Percentiles rank a stretch among this genome's conserved stretches.
Conservation (phyloP, 768 basidiomycete species). For the Tubosaeta brunneosetosa region DNA sequence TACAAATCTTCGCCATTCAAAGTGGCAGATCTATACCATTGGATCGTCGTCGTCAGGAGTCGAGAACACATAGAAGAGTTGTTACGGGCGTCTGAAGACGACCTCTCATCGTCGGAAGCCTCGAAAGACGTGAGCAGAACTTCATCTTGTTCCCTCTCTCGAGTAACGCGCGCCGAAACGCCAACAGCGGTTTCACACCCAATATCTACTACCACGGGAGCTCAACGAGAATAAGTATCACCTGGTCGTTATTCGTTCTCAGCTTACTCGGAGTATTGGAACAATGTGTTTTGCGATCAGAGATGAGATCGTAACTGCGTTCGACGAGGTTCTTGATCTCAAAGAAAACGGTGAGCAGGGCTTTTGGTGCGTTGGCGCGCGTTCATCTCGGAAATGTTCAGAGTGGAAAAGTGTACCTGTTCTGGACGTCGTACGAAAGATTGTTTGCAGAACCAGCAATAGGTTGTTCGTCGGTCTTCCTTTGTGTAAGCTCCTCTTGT, state of each 20-base stretch:
- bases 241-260: constrained; percentile 24
- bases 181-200: not conserved
- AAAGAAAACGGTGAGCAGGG: constrained; percentile 12
- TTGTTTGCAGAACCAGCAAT: constrained; percentile 8
- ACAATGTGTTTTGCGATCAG: constrained; percentile 36
- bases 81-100: constrained; percentile 34
- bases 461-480: constrained; percentile 14
- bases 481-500: constrained; percentile 5
- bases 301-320: constrained; percentile 41
- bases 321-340: constrained; percentile 31
- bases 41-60: constrained; percentile 37
- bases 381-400: not conserved
- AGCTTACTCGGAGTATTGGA: constrained; percentile 37
- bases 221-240: constrained; percentile 28
- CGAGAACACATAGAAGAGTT: constrained; percentile 36
- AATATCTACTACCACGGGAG: not conserved
- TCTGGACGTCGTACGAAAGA: not conserved
- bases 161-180: not conserved
- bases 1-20: constrained; percentile 30
- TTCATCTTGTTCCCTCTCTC: not conserved
- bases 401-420: constrained; percentile 13
- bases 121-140: constrained; percentile 27
- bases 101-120: constrained; percentile 31
- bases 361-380: not conserved
- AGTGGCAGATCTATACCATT: constrained; percentile 25